Percentiles rank a stretch among this genome's conserved stretches.
Evolutionary conservation across 371 early-diverging fungal species (phyloP).

Genomic region (Mucor plumbeus): DNA sequence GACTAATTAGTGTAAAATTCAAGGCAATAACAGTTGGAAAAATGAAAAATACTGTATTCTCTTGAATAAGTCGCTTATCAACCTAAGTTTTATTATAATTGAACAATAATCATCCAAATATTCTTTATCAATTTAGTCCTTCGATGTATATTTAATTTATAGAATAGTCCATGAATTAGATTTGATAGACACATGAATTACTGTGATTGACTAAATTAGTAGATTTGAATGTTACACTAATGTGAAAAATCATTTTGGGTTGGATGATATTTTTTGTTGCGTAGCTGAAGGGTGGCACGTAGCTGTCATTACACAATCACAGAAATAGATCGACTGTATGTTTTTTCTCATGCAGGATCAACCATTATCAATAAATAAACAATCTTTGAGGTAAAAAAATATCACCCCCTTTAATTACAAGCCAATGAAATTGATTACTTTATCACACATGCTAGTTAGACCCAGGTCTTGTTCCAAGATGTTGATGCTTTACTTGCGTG

Average conservation of each 20-base stretch:
- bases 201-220: too few relatives aligned
- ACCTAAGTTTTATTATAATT: too few relatives aligned
- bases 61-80: too few relatives aligned
- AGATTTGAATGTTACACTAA: not conserved
- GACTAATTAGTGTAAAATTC: too few relatives aligned
- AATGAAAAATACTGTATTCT: too few relatives aligned
- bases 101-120: too few relatives aligned
- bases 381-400: not conserved
- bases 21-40: too few relatives aligned
- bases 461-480: constrained; percentile 3
- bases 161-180: too few relatives aligned
- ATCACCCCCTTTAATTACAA: not conserved
- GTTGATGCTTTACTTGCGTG: not conserved
- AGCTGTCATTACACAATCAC: not conserved
- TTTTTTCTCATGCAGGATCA: not conserved
- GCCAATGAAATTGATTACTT: constrained; percentile 1
- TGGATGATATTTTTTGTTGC: not conserved
- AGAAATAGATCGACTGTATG: not conserved
- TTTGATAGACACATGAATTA: too few relatives aligned
- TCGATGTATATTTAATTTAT: too few relatives aligned
- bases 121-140: too few relatives aligned
- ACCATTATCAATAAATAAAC: constrained; percentile 5
- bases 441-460: not conserved
- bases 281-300: not conserved
- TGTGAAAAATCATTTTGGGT: not conserved